A percentile compares a stretch with the other conserved stretches of the same genome.
phyloP scores from a whole-genome alignment of 805 yeast species.

The Wickerhamomyces ciferrii region DNA sequence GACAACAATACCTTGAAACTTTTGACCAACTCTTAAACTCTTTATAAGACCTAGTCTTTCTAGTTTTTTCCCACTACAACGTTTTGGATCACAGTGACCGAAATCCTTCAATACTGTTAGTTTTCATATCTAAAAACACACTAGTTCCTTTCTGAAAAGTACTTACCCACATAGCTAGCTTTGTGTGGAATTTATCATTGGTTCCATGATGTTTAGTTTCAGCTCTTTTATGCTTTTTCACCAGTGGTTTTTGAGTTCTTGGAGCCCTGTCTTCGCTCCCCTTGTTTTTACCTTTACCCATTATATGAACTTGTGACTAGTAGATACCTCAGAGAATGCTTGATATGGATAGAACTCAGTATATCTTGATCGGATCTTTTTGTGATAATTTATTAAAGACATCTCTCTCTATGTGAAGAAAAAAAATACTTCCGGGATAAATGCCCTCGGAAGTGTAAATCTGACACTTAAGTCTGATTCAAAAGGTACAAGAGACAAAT shows the following conservation, averaged over 20 bases:
- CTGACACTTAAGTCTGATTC: too few relatives aligned
- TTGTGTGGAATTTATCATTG: slow-evolving; percentile 59
- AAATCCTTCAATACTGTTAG: slow-evolving; percentile 45
- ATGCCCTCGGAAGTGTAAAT: too few relatives aligned
- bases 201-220: slow-evolving; percentile 27
- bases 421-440: too few relatives aligned
- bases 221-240: slow-evolving; percentile 43
- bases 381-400: too few relatives aligned
- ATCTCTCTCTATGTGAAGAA: too few relatives aligned
- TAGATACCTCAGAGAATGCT: too few relatives aligned
- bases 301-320: too few relatives aligned
- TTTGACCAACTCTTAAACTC: slow-evolving; percentile 83
- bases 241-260: slow-evolving; percentile 51
- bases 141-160: too few relatives aligned
- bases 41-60: slow-evolving; percentile 84
- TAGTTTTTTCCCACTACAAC: slow-evolving; percentile 93
- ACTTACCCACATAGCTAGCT: slow-evolving; percentile 84
- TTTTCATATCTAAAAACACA: neutral
- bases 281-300: slow-evolving; percentile 43
- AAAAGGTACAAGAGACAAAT: too few relatives aligned
- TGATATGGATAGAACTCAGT: too few relatives aligned
- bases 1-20: slow-evolving; percentile 84
- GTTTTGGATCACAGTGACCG: slow-evolving; percentile 96
- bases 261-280: slow-evolving; percentile 32
- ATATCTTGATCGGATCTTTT: too few relatives aligned